Base-by-base conservation (phyloP, 2,329 filamentous ascomycete genomes). In the Colletotrichum gigasporum region DNA sequence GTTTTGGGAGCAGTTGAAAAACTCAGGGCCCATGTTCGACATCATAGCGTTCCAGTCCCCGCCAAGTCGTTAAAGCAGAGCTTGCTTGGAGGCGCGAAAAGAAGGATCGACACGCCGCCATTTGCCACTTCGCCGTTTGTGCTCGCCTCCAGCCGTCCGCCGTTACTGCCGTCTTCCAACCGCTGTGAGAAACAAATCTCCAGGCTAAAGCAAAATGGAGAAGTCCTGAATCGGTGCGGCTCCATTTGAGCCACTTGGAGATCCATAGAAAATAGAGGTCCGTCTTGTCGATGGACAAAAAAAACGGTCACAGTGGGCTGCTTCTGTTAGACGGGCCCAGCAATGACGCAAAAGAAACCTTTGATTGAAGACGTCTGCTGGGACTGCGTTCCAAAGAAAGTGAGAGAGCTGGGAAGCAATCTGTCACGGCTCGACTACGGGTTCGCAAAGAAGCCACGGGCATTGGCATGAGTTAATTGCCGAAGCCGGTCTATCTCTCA, bases 111-210 rank as follows among this genome's bases (percentile, higher is more conserved):
- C 56, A 55, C 42, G 16, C 56, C 35, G 56, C 16, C 11, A 50
- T 62, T 62, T 62, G 62, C 56, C 56, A 65, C 62, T 24, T 20
- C 16, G 22, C 22, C 28, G 48, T 55, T 47, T 54, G 48, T 53
- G 16, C 42, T 51, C 16, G 28, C 42, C 52, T 55, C 26, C 20
- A 24, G 22, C 28, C 34, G 16, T 42, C 11, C 57, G 50, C 48
- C 34, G 20, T 61, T 60, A 26, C 30, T 47, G 47, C 35, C 48
- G 42, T 37, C 37, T 47, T 41, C 30, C 60, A 24, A 58, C 58
- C 20, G 26, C 34, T 60, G 12, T 3, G 20, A 37, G 26, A 20
- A 35, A 56, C 9, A 11, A 24, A 16, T 12, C 5, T 57, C 12
- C 10, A 60, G 37, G 53, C 24, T 4, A n/a, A 32, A 28, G 24